A percentile compares a stretch with the other conserved stretches of the same genome.
These are phyloP conservation scores for Saposhnikovia divaricata DNA, from an alignment of 129 eudicot genomes.

Conservation along the genomic window DNA sequence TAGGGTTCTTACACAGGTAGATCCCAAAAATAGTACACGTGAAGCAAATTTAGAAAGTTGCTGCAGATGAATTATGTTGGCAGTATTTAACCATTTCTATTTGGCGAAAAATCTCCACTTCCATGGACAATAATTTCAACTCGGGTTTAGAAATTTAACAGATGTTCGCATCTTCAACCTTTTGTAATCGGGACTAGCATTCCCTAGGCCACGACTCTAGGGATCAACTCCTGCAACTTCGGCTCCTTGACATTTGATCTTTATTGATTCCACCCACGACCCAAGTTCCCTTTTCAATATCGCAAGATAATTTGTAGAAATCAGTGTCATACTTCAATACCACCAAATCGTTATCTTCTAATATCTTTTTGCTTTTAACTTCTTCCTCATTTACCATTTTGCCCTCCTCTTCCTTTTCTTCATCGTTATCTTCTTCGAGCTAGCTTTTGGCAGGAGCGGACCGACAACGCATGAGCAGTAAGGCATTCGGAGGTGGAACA, in stretches of 20 bases:
- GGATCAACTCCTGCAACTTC: slow-evolving; percentile 66
- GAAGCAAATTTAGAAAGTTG: too few species aligned
- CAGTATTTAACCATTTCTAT: too few species aligned
- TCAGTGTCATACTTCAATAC: slow-evolving; percentile 57
- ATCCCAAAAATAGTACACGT: too few species aligned
- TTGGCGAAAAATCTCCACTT: not conserved
- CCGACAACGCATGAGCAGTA: slow-evolving; percentile 80
- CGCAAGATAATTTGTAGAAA: slow-evolving; percentile 48
- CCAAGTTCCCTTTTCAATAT: slow-evolving; percentile 86
- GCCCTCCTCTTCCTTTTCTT: slow-evolving; percentile 19
- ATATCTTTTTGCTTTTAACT: slow-evolving; percentile 15
- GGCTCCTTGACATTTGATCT: slow-evolving; percentile 64
- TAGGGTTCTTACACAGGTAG: too few species aligned
- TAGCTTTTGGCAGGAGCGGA: slow-evolving; percentile 91
- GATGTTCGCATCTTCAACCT: not conserved
- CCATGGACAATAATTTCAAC: too few species aligned
- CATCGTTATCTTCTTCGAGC: slow-evolving; percentile 31
- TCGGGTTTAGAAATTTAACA: not conserved
- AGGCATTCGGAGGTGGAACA: slow-evolving; percentile 70
- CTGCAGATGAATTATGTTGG: too few species aligned
- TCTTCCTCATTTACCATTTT: slow-evolving; percentile 15
- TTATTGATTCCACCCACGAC: slow-evolving; percentile 57
- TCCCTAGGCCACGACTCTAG: not conserved
- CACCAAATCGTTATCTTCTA: slow-evolving; percentile 31
- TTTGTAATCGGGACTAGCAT: too few species aligned